Base-by-base conservation (phyloP, 371 early-diverging fungal genomes). In the Sporodiniella umbellata region DNA sequence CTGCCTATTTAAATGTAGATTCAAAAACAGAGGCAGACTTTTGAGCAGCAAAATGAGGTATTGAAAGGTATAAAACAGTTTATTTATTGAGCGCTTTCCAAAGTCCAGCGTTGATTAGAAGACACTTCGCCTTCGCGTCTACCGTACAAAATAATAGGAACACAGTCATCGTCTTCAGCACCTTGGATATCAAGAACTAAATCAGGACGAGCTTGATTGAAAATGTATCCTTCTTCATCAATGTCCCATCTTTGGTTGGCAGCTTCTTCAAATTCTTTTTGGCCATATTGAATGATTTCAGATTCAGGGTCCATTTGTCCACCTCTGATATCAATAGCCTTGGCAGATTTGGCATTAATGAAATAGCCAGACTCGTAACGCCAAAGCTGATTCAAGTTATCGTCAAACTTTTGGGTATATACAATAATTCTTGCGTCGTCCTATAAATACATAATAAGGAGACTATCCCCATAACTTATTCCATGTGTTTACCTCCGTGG, bases 241-340 rank as follows among this genome's bases (percentile, higher is more conserved):
- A 66, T 60, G 17, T 33, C 28, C 66, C 66, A 70, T 17, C 48
- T 64, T 39, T 70, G 70, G 47, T 70, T 66, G 33, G 58, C 57
- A 50, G 64, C 64, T 18, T 66, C 60, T 24, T 53, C 48, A n/a
- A 22, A n/a, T 8, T 24, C 28, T 50, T 69, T 69, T 54, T 60
- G 63, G 39, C 46, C 19, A 24, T 62, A 69, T 47, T 66, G 66
- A 42, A 62, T 62, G 33, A 66, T 62, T 14, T 45, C 12, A 33
- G 58, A 37, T n/a, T 62, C 69, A 11, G 43, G 45, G n/a, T 58
- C 35, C 55, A 68, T 64, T 35, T 65, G 39, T 24, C 69, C 69
- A 17, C 65, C 65, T n/a, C 31, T 15, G 30, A 65, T 65, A 24
- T 63, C 62, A 8, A 63, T 52, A 7, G 37, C 70, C 52, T 66